These are phyloP conservation scores for Picea engelmannii DNA, from an alignment of 83 land plant genomes.

Conservation along the genomic window DNA sequence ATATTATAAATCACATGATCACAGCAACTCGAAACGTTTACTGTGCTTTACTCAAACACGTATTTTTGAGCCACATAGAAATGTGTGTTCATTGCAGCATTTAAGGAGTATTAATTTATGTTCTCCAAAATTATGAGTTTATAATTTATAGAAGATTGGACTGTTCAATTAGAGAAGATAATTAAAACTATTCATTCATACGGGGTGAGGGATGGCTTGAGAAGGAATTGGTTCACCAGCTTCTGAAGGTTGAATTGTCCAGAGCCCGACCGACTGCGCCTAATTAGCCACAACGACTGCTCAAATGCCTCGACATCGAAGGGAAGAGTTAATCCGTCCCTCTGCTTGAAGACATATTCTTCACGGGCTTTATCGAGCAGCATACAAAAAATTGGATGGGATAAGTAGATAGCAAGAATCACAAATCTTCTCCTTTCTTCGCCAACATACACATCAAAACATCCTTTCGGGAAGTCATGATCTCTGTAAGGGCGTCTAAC, in stretches of 20 bases:
- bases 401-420: constrained; percentile 3
- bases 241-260: not conserved
- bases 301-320: constrained; percentile 11
- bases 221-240: not conserved
- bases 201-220: not conserved
- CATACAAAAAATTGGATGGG: constrained; percentile 3
- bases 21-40: too few relatives aligned
- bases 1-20: too few relatives aligned
- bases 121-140: too few relatives aligned
- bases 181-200: not conserved
- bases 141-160: too few relatives aligned
- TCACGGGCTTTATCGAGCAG: constrained; percentile 12
- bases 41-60: too few relatives aligned
- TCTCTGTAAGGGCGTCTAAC: not conserved
- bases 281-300: not conserved
- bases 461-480: not conserved
- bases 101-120: too few relatives aligned
- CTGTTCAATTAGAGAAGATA: too few relatives aligned
- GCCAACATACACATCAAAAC: constrained; percentile 14
- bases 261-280: not conserved
- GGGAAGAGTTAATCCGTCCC: not conserved
- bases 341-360: constrained; percentile 15
- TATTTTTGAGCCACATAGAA: too few relatives aligned
- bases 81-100: too few relatives aligned
- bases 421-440: constrained; percentile 9